These are phyloP conservation scores for Beauveria brongniartii DNA, from an alignment of 2,329 filamentous ascomycete genomes.

Conservation along the genomic window DNA sequence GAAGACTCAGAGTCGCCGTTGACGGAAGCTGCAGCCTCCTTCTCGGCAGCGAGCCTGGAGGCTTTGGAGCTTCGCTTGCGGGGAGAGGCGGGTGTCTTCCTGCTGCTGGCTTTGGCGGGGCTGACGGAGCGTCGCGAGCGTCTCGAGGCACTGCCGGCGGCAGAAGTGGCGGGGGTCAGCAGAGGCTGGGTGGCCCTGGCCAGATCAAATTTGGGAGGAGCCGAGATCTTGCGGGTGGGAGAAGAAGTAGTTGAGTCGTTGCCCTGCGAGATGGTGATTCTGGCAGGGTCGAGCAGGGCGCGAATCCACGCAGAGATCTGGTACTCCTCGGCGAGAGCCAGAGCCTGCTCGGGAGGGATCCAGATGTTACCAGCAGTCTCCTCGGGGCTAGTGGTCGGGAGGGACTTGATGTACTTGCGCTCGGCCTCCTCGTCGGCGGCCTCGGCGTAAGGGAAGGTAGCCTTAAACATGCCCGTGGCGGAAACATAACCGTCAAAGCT, in stretches of 20 bases:
- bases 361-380: slow-evolving; percentile 96
- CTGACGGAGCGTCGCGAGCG: slow-evolving; percentile 51
- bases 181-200: slow-evolving; percentile 35
- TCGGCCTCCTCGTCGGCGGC: slow-evolving; percentile 65
- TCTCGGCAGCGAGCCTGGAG: slow-evolving; percentile 29
- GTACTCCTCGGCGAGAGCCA: slow-evolving; percentile 81
- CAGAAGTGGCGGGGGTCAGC: slow-evolving; percentile 39
- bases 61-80: slow-evolving; percentile 44
- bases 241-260: slow-evolving; percentile 44
- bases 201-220: slow-evolving; percentile 72
- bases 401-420: slow-evolving; percentile 76
- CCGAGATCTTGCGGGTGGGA: slow-evolving; percentile 61
- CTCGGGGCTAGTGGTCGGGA: slow-evolving; percentile 73
- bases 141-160: slow-evolving; percentile 32
- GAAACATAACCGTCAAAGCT: slow-evolving; percentile 79
- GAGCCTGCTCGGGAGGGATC: slow-evolving; percentile 77
- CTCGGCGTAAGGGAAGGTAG: slow-evolving; percentile 73
- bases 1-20: slow-evolving; percentile 29
- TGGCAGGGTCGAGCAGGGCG: slow-evolving; percentile 82
- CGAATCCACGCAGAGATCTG: slow-evolving; percentile 78
- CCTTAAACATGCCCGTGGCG: slow-evolving; percentile 89
- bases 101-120: slow-evolving; percentile 40
- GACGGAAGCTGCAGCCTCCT: slow-evolving; percentile 21
- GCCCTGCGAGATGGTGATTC: slow-evolving; percentile 47
- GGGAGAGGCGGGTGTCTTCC: slow-evolving; percentile 42